A percentile compares a stretch with the other conserved stretches of the same genome.
These are phyloP conservation scores for Purpureocillium lavendulum DNA, from an alignment of 2,329 filamentous ascomycete genomes.

Conservation along the genomic window DNA sequence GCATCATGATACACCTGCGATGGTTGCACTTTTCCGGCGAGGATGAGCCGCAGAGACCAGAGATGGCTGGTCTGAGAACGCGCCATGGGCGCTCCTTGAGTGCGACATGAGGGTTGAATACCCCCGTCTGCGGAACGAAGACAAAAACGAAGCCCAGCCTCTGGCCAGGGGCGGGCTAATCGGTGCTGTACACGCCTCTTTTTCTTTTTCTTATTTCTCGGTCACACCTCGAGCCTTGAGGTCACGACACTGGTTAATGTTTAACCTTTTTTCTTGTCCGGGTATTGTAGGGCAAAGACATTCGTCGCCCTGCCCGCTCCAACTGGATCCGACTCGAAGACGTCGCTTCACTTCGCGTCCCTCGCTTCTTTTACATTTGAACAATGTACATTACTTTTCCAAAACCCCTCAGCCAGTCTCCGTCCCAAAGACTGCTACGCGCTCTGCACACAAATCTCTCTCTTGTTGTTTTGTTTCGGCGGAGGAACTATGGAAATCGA, in stretches of 20 bases:
- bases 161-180: too few relatives aligned
- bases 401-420: slow-evolving; percentile 18
- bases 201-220: not conserved
- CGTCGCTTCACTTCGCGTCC: slow-evolving; percentile 4
- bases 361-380: slow-evolving; percentile 4
- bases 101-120: not conserved
- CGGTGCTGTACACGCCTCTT: too few relatives aligned
- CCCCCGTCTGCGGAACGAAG: not conserved
- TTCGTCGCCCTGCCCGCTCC: slow-evolving; percentile 1
- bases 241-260: slow-evolving; percentile 26
- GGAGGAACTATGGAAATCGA: not conserved
- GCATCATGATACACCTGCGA: slow-evolving; percentile 6
- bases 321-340: not conserved
- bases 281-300: slow-evolving; percentile 3
- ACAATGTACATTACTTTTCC: slow-evolving; percentile 23
- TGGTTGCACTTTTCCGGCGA: not conserved
- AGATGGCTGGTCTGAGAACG: too few relatives aligned
- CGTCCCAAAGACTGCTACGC: slow-evolving; percentile 15
- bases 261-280: slow-evolving; percentile 11
- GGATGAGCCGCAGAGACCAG: too few relatives aligned
- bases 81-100: not conserved
- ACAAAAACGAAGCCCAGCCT: too few relatives aligned
- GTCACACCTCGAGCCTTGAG: slow-evolving; percentile 19
- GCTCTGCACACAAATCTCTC: not conserved
- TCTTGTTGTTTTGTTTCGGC: too few relatives aligned